Evolutionary conservation across 768 basidiomycete species (phyloP).

Genomic region (Leccinum obscurum): DNA sequence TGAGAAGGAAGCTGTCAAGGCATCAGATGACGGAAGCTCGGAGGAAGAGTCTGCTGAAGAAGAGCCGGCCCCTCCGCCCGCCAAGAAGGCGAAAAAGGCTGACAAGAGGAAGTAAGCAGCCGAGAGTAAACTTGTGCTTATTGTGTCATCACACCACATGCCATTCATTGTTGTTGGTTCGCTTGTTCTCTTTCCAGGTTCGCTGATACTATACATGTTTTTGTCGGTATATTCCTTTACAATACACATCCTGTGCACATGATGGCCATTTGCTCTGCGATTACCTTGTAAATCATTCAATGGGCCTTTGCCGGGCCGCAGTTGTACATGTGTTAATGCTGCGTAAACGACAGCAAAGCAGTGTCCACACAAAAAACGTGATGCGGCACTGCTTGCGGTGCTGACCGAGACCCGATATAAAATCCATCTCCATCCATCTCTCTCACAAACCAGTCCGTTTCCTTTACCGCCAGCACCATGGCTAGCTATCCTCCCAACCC

Average conservation of each 20-base stretch:
- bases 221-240: constrained; percentile 30
- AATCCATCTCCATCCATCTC: constrained; percentile 15
- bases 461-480: constrained; percentile 33
- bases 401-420: constrained; percentile 20
- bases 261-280: neutral
- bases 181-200: constrained; percentile 8
- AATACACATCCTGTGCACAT: constrained; percentile 13
- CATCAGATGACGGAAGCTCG: constrained; percentile 22
- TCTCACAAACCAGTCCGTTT: constrained; percentile 23
- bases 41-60: constrained; percentile 30
- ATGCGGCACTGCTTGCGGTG: constrained; percentile 18
- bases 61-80: constrained; percentile 30
- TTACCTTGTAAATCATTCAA: constrained; percentile 6
- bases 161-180: constrained; percentile 2
- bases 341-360: constrained; percentile 34
- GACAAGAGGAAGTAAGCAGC: constrained; percentile 27
- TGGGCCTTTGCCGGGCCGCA: constrained; percentile 18
- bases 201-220: constrained; percentile 26
- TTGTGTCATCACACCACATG: constrained; percentile 8
- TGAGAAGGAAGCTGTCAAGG: constrained; percentile 16
- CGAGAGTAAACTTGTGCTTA: constrained; percentile 5
- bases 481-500: constrained; percentile 47
- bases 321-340: neutral
- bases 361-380: constrained; percentile 26
- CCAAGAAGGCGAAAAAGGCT: constrained; percentile 32